Evolutionary conservation across 257 asterid genomes (phyloP), one percentile per base, ranked within the genome.

Genomic region (Capsicum chinense): DNA sequence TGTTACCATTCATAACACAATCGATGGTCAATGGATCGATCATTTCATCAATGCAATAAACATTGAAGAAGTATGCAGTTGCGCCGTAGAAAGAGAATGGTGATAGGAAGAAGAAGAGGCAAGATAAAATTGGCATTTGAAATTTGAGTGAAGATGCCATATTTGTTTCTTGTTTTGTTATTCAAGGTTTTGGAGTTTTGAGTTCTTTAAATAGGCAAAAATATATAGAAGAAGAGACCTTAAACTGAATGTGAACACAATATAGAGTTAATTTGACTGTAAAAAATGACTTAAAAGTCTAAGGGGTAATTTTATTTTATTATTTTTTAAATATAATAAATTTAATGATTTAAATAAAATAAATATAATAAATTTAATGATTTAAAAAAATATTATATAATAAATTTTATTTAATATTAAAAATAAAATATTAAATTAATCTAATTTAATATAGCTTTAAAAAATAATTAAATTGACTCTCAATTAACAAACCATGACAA

Each of bases 101-200:
- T 74, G 47, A 76, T 12, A 76, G 44, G n/a, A 21, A 21, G 12
- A 74, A 21, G 1, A 74, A 21, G 7, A 52, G 26, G 48, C 0
- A 76, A 76, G 21, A 19, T 6, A 21, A 74, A 50, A 50, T 50
- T 48, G 81, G n/a, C 8, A 73, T 47, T 19, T 19, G 59, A 47
- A 47, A 48, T 73, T 73, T 73, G 42, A 50, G 19, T 26, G 63
- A 76, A 21, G 81, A 76, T 21, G 44, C n/a, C 79, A 71, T 39
- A 1, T 67, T 62, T 19, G 7, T 35, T 3, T 69, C 7, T n/a
- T 69, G 6, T 42, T 39, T 15, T 9, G 16, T 44, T 8, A 15
- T 0, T 62, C 42, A 44, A 44, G 4, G 9, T 44, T 42, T 42
- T 50, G 62, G 47, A 50, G 21, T 50, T 64, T 64, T 74, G 21